Percentiles rank a stretch among this genome's conserved stretches.
Conservation (phyloP, 108 stramenopile genomes). For the Nitzschia sp. region DNA sequence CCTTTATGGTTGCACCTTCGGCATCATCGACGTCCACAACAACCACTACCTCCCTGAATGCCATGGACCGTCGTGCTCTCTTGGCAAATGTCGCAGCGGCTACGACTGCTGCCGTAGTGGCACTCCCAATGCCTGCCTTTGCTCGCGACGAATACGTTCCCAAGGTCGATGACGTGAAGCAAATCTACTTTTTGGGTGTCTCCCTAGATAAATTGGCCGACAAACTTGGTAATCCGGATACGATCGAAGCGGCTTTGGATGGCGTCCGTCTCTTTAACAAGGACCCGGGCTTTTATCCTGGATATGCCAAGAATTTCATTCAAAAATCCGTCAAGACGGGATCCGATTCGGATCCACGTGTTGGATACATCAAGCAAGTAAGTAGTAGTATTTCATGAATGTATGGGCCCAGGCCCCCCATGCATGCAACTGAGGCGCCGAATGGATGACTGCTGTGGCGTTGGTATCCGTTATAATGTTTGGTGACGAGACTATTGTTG, state of each 20-base stretch:
- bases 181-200: conserved; percentile 34
- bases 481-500: too few species aligned
- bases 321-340: conserved; percentile 38
- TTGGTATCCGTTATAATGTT: too few species aligned
- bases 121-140: background rate
- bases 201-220: conserved; percentile 39
- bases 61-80: conserved; percentile 20
- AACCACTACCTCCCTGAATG: conserved; percentile 1
- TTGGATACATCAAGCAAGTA: conserved; percentile 44
- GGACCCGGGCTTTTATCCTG: conserved; percentile 42
- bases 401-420: background rate
- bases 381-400: background rate
- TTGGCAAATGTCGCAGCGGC: conserved; percentile 2
- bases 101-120: background rate
- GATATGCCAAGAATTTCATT: conserved; percentile 44
- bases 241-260: conserved; percentile 24
- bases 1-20: conserved; percentile 7
- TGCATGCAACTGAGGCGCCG: background rate
- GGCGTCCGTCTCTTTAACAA: conserved; percentile 35
- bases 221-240: conserved; percentile 24
- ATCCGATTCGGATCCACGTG: conserved; percentile 32
- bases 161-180: conserved; percentile 35
- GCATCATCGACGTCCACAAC: background rate
- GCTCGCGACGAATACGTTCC: conserved; percentile 27
- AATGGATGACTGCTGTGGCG: too few species aligned